Conservation (phyloP, 2,329 filamentous ascomycete species). For the Colletotrichum musicola region DNA sequence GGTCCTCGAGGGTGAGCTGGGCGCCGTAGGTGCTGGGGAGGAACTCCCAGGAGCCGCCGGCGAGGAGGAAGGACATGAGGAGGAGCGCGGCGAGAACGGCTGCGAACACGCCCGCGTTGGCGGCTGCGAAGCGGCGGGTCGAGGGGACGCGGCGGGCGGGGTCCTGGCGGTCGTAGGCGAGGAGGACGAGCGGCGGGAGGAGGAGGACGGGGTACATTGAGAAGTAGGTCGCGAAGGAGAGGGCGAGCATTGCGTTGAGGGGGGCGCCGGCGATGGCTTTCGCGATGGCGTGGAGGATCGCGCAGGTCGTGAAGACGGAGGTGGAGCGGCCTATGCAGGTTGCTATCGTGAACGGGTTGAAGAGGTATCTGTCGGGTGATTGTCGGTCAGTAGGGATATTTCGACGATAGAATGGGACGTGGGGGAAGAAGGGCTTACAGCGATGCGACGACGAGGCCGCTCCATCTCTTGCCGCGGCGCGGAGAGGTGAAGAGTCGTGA, state of each 20-base stretch:
- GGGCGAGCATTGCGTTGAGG: conserved; percentile 82
- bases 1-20: conserved; percentile 88
- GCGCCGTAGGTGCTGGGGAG: conserved; percentile 91
- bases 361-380: conserved; percentile 76
- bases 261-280: conserved; percentile 82
- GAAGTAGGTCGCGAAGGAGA: conserved; percentile 90
- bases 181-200: conserved; percentile 82
- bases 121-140: conserved; percentile 63
- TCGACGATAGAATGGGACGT: conserved; percentile 61
- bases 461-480: conserved; percentile 80
- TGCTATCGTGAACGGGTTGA: conserved; percentile 94
- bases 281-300: conserved; percentile 85
- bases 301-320: conserved; percentile 87
- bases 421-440: conserved; percentile 67
- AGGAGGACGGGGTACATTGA: conserved; percentile 93
- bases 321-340: conserved; percentile 93
- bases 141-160: conserved; percentile 52
- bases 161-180: conserved; percentile 79
- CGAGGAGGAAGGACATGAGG: conserved; percentile 78
- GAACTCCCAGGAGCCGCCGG: conserved; percentile 87
- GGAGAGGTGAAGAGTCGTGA: conserved; percentile 84
- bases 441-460: conserved; percentile 80
- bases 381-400: conserved; percentile 74
- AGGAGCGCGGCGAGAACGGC: conserved; percentile 73
- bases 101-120: conserved; percentile 65